These are phyloP conservation scores for Lizonia empirigonia DNA, from an alignment of 2,329 filamentous ascomycete genomes.

Conservation along the genomic window DNA sequence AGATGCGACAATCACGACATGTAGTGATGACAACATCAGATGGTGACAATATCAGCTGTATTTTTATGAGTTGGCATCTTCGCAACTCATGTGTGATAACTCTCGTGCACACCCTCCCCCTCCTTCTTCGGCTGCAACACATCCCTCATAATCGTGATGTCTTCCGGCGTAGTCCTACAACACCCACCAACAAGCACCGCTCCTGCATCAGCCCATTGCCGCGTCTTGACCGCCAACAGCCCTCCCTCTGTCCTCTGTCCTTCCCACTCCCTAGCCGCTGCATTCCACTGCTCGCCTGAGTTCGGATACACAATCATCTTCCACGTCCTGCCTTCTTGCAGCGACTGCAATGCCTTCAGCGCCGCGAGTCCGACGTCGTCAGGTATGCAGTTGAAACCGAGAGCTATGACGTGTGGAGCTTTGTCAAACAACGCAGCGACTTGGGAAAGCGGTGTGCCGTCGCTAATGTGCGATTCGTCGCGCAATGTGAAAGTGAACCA, in stretches of 20 bases:
- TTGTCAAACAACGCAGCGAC: slow-evolving; percentile 41
- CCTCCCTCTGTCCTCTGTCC: slow-evolving; percentile 33
- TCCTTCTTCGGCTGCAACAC: slow-evolving; percentile 21
- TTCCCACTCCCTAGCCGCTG: slow-evolving; percentile 46
- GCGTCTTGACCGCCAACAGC: slow-evolving; percentile 35
- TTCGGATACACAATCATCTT: slow-evolving; percentile 53
- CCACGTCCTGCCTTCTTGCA: slow-evolving; percentile 25
- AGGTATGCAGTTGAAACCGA: slow-evolving; percentile 55
- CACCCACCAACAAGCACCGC: slow-evolving; percentile 55
- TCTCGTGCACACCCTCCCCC: background rate
- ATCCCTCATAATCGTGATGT: slow-evolving; percentile 45
- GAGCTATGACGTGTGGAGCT: slow-evolving; percentile 44
- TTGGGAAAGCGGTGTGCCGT: slow-evolving; percentile 48
- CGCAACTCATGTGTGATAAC: too few relatives aligned
- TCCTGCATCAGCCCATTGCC: slow-evolving; percentile 45
- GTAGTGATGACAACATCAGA: too few relatives aligned
- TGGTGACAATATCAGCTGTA: too few relatives aligned
- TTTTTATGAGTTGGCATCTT: too few relatives aligned
- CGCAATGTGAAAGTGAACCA: slow-evolving; percentile 53
- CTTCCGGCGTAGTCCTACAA: slow-evolving; percentile 53
- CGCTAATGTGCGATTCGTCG: slow-evolving; percentile 47
- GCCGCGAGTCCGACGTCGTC: slow-evolving; percentile 43
- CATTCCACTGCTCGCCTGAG: slow-evolving; percentile 55
- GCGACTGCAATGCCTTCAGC: slow-evolving; percentile 37
- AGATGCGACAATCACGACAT: too few relatives aligned